These are phyloP conservation scores for Coccomyxa sp. DNA, from an alignment of 139 green algal species.

Conservation along the genomic window DNA sequence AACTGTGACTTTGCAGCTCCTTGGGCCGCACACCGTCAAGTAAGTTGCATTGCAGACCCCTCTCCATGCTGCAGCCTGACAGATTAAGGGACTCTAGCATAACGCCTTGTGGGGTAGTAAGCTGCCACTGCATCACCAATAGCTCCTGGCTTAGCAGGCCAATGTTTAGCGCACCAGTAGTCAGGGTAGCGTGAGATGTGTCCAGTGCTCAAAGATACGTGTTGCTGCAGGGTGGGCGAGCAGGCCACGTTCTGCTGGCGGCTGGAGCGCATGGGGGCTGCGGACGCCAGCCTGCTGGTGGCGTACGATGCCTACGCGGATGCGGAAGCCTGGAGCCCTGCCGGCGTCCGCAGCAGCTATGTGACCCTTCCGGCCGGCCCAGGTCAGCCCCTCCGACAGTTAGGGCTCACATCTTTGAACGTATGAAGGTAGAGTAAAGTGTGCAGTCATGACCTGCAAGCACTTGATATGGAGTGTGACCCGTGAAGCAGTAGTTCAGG, in stretches of 20 bases:
- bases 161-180: not conserved
- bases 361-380: not conserved
- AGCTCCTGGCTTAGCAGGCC: not conserved
- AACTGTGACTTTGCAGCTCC: constrained; percentile 30
- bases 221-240: constrained; percentile 20
- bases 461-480: no score
- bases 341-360: not conserved
- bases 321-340: not conserved
- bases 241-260: constrained; percentile 48
- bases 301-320: constrained; percentile 29
- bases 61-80: not conserved
- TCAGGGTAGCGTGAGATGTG: no score
- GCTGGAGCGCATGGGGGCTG: constrained; percentile 30
- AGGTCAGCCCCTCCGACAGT: not conserved
- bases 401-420: not conserved
- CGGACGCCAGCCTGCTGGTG: constrained; percentile 8
- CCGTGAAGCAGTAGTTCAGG: no score
- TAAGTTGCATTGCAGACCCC: not conserved
- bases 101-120: not conserved
- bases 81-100: not conserved
- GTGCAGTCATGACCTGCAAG: constrained; percentile 20
- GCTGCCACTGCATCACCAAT: not conserved
- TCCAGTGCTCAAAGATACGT: not conserved
- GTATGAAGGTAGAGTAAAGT: constrained; percentile 20
- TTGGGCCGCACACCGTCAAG: constrained; percentile 43